These are phyloP conservation scores for Tuber indicum DNA, from an alignment of 495 filamentous ascomycete species.

Conservation along the genomic window DNA sequence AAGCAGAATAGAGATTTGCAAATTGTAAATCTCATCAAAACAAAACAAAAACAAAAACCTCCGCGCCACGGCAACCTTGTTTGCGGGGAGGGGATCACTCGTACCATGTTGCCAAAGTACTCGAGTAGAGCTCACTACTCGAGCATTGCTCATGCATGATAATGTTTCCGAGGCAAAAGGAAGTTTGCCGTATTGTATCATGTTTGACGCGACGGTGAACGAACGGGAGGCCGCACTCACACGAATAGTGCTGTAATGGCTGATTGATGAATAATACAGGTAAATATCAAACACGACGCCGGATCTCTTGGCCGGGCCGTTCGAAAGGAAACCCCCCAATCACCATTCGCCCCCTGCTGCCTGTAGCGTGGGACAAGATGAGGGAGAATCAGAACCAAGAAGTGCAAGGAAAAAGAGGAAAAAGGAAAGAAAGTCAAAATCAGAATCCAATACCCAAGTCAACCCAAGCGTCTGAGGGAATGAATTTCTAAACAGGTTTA, in stretches of 20 bases:
- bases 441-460: not conserved
- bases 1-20: not conserved
- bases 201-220: not conserved
- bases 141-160: not conserved
- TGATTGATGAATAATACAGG: constrained; percentile 24
- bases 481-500: not conserved
- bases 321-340: not conserved
- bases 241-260: not conserved
- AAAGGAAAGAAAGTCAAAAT: not conserved
- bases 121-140: not conserved
- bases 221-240: constrained; percentile 21
- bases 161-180: constrained; percentile 28
- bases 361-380: constrained; percentile 1
- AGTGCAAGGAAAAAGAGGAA: not conserved
- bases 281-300: constrained; percentile 15
- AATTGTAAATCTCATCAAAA: not conserved
- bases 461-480: not conserved
- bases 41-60: not conserved
- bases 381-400: not conserved
- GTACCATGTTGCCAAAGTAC: not conserved
- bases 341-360: not conserved
- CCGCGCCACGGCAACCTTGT: not conserved
- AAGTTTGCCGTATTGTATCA: not conserved
- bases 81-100: not conserved
- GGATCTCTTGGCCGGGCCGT: not conserved